A percentile compares a stretch with the other conserved stretches of the same genome.
Conservation (phyloP, 345 rosid species). For the Mallotus nudiflorus region DNA sequence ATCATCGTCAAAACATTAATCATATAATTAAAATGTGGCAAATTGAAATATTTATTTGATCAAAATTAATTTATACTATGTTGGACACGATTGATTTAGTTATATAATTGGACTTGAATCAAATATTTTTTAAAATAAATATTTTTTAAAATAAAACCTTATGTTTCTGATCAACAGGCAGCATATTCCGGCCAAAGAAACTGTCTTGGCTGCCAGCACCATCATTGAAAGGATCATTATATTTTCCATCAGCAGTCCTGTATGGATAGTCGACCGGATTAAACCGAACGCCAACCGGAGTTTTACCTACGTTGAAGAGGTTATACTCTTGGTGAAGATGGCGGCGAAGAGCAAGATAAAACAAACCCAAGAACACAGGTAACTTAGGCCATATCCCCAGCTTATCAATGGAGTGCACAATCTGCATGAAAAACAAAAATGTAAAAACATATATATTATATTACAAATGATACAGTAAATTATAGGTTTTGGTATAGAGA, state of each 20-base stretch:
- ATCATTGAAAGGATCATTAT: constrained; percentile 52
- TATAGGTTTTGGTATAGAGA: not conserved
- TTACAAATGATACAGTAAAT: not conserved
- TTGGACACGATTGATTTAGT: too few relatives aligned
- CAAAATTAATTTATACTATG: too few relatives aligned
- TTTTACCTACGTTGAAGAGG: constrained; percentile 49
- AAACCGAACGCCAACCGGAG: constrained; percentile 44
- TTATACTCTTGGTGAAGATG: constrained; percentile 53
- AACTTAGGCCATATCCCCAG: constrained; percentile 48
- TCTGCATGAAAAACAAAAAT: constrained; percentile 31
- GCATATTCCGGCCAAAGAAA: constrained; percentile 57
- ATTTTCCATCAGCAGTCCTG: constrained; percentile 49
- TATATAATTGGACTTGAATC: too few relatives aligned
- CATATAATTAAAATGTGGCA: too few relatives aligned
- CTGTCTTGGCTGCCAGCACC: constrained; percentile 47
- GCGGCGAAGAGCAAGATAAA: constrained; percentile 41
- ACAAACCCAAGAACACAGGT: constrained; percentile 51
- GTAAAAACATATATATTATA: not conserved
- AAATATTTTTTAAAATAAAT: too few relatives aligned
- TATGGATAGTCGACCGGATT: constrained; percentile 50
- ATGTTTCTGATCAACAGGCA: constrained; percentile 21
- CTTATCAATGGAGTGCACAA: constrained; percentile 50
- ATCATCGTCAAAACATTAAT: too few relatives aligned
- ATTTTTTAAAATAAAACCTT: constrained; percentile 14
- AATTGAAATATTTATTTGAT: too few relatives aligned